These are phyloP conservation scores for Pseudotulostoma volvatum DNA, from an alignment of 495 filamentous ascomycete genomes.

Conservation along the genomic window DNA sequence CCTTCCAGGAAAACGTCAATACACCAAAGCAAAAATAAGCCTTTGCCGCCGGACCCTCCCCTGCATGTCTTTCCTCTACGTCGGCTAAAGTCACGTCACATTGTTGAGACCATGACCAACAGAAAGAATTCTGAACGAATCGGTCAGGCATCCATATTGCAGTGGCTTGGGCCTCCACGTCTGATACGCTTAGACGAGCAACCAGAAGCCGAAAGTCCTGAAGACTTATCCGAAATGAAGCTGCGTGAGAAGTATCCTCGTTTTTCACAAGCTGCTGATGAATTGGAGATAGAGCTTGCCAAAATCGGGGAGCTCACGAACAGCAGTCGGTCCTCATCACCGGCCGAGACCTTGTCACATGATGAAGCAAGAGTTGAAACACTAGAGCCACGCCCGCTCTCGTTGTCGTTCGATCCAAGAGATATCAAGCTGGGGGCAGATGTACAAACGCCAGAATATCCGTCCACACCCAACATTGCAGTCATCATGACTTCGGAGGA, in stretches of 20 bases:
- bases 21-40: conserved; percentile 25
- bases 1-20: conserved; percentile 8
- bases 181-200: conserved; percentile 1
- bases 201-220: background rate
- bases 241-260: conserved; percentile 11
- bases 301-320: conserved; percentile 10
- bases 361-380: too few relatives aligned
- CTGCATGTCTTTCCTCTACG: conserved; percentile 18
- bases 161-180: conserved; percentile 6
- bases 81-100: conserved; percentile 10
- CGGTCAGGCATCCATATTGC: conserved; percentile 5
- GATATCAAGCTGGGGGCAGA: too few relatives aligned
- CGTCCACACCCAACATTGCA: too few relatives aligned
- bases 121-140: conserved; percentile 8
- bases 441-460: too few relatives aligned
- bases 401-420: too few relatives aligned
- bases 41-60: conserved; percentile 30
- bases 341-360: too few relatives aligned
- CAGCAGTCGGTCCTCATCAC: too few relatives aligned
- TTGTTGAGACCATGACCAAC: conserved; percentile 5
- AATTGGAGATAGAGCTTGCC: conserved; percentile 18
- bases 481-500: too few relatives aligned
- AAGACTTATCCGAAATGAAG: background rate
- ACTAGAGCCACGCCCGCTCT: too few relatives aligned
- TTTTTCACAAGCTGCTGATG: conserved; percentile 18